phyloP scores from a whole-genome alignment of 140 eudicot species.

The Senecio squalidus region DNA sequence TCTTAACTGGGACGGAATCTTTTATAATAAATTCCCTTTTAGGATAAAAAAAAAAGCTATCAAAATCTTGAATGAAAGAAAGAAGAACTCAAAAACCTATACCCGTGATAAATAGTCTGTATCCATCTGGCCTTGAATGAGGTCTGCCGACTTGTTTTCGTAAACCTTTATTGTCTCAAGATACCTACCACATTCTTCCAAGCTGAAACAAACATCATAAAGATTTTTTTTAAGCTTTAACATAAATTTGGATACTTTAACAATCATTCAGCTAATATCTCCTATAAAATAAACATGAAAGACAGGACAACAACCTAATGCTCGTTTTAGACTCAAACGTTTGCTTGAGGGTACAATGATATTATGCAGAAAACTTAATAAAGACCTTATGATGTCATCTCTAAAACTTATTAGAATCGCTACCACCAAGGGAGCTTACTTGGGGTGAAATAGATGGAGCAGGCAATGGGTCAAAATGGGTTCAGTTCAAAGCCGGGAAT shows the following conservation, averaged over 20 bases:
- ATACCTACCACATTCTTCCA: conserved; percentile 99
- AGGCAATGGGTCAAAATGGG: neutral
- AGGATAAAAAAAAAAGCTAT: conserved; percentile 7
- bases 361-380: too few species aligned
- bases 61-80: neutral
- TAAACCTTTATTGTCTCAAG: conserved; percentile 91
- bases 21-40: neutral
- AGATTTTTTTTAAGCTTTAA: neutral
- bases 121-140: conserved; percentile 98
- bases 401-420: too few species aligned
- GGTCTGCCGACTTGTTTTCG: conserved; percentile 90
- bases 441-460: neutral
- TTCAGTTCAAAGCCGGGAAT: neutral
- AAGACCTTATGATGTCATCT: too few species aligned
- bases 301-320: too few species aligned
- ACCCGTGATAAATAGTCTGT: conserved; percentile 92
- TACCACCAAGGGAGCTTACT: too few species aligned
- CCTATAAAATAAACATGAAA: neutral
- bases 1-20: neutral
- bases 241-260: neutral
- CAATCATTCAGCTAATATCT: neutral
- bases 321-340: too few species aligned
- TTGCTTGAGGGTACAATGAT: too few species aligned
- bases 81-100: conserved; percentile 16
- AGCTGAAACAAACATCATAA: conserved; percentile 37